phyloP scores from a whole-genome alignment of 1,139 yeast species.

The Taphrina wiesneri region DNA sequence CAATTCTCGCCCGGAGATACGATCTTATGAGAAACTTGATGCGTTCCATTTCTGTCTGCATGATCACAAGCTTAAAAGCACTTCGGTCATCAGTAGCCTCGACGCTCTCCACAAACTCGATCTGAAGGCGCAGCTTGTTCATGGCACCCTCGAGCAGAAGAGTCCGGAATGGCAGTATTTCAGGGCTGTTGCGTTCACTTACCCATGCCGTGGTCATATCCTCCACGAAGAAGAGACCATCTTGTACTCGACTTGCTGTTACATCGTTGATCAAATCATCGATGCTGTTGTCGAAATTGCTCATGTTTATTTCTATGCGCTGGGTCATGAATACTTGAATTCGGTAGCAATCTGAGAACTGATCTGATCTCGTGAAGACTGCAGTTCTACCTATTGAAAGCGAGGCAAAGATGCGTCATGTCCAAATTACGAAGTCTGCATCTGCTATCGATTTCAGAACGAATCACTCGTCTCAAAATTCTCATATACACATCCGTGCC shows the following conservation, averaged over 20 bases:
- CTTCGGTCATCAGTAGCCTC: slow-evolving; percentile 21
- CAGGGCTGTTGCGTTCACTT: slow-evolving; percentile 35
- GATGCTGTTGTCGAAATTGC: not conserved
- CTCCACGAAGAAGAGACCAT: not conserved
- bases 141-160: slow-evolving; percentile 21
- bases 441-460: no score
- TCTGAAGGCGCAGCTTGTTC: slow-evolving; percentile 22
- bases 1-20: slow-evolving; percentile 73
- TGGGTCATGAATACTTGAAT: not conserved
- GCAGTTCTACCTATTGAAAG: no score
- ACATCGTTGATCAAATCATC: not conserved
- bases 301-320: not conserved
- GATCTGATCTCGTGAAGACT: no score
- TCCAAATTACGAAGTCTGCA: no score
- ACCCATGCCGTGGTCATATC: slow-evolving; percentile 28
- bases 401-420: no score
- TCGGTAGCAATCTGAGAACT: not conserved
- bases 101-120: slow-evolving; percentile 19
- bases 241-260: not conserved
- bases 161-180: slow-evolving; percentile 32
- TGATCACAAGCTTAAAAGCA: slow-evolving; percentile 66
- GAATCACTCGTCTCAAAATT: no score
- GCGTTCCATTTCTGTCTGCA: slow-evolving; percentile 89
- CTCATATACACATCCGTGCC: no score
- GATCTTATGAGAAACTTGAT: slow-evolving; percentile 76